phyloP scores from a whole-genome alignment of 495 filamentous ascomycete genomes.

The Xylaria intraflava region DNA sequence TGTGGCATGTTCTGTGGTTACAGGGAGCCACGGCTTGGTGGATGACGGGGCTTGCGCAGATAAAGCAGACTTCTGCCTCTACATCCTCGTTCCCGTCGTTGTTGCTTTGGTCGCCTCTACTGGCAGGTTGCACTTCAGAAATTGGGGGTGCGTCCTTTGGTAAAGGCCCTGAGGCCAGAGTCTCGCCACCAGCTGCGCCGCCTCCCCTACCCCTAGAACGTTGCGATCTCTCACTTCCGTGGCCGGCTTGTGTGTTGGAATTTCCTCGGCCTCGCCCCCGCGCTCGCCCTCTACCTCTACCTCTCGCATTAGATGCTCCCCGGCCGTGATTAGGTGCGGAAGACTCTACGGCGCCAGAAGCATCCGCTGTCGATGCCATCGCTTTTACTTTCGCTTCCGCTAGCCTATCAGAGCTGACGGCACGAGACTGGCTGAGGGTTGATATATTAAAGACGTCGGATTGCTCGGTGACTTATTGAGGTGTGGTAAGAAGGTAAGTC shows the following conservation, averaged over 20 bases:
- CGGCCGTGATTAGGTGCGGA: constrained; percentile 16
- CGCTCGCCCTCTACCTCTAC: constrained; percentile 27
- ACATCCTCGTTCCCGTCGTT: constrained; percentile 38
- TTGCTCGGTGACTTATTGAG: too few species aligned
- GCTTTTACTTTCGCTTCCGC: neutral
- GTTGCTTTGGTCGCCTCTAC: constrained; percentile 5
- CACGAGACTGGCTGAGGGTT: neutral
- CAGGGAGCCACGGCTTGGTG: constrained; percentile 86
- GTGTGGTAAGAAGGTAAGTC: too few species aligned
- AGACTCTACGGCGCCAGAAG: neutral
- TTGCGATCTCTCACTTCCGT: constrained; percentile 2
- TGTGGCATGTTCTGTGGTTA: constrained; percentile 92
- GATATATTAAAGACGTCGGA: too few species aligned
- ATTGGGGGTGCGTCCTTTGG: neutral
- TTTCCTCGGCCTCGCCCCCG: constrained; percentile 9
- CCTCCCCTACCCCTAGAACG: neutral
- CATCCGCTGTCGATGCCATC: constrained; percentile 11
- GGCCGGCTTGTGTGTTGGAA: constrained; percentile 3
- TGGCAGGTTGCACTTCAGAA: constrained; percentile 5
- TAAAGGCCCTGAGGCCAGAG: constrained; percentile 1
- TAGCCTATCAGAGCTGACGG: neutral
- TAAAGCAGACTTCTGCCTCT: constrained; percentile 87
- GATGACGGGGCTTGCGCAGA: constrained; percentile 81
- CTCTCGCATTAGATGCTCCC: constrained; percentile 30
- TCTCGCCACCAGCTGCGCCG: neutral